A percentile compares a stretch with the other conserved stretches of the same genome.
phyloP scores from a whole-genome alignment of 441 rosid genomes.

The Gossypium gossypioides region DNA sequence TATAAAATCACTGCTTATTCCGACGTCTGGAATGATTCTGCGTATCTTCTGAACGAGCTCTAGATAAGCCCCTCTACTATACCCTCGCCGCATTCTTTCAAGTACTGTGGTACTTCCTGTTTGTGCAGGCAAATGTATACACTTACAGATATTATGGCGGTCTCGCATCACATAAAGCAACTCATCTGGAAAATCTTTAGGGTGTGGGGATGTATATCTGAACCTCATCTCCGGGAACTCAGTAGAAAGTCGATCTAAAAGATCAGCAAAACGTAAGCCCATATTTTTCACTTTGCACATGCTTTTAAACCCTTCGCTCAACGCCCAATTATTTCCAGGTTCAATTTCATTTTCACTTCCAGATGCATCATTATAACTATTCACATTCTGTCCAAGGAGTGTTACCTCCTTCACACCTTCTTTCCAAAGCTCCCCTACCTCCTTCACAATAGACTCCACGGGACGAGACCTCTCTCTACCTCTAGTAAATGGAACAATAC shows the following conservation, averaged over 20 bases:
- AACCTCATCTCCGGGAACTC: conserved; percentile 89
- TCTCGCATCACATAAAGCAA: conserved; percentile 67
- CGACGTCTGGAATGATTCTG: conserved; percentile 63
- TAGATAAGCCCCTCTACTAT: conserved; percentile 83
- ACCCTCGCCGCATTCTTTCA: conserved; percentile 78
- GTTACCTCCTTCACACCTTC: conserved; percentile 85
- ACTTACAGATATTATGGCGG: conserved; percentile 68
- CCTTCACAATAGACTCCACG: conserved; percentile 74
- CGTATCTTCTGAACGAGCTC: conserved; percentile 73
- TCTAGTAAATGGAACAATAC: conserved; percentile 91
- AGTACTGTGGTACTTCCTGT: conserved; percentile 65
- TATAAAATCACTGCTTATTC: conserved; percentile 82
- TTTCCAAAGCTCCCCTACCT: conserved; percentile 73
- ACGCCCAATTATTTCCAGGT: conserved; percentile 59
- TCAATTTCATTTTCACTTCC: conserved; percentile 45
- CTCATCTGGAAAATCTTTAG: conserved; percentile 85
- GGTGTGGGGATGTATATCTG: conserved; percentile 93
- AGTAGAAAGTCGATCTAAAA: conserved; percentile 61
- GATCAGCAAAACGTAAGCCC: conserved; percentile 84
- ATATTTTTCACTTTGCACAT: conserved; percentile 59
- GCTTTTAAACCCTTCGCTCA: conserved; percentile 81
- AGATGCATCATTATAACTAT: conserved; percentile 75
- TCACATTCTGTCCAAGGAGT: conserved; percentile 87
- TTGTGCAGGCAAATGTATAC: conserved; percentile 89
- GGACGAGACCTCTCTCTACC: conserved; percentile 89